These are phyloP conservation scores for Amesomyces nigricolor DNA, from an alignment of 2,329 filamentous ascomycete genomes.

Conservation along the genomic window DNA sequence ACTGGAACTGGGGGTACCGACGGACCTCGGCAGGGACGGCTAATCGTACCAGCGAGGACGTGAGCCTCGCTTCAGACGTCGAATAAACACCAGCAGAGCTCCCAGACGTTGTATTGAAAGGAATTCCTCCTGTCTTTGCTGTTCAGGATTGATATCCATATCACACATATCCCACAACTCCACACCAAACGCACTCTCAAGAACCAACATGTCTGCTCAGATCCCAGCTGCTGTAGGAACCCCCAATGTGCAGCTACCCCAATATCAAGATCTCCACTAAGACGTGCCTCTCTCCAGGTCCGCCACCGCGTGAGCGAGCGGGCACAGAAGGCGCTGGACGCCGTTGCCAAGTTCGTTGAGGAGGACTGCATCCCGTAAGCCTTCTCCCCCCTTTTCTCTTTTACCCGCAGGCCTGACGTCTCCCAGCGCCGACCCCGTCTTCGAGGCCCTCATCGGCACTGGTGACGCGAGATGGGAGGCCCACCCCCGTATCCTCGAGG, in stretches of 20 bases:
- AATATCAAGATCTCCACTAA: background rate
- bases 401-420: constrained; percentile 3
- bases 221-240: constrained; percentile 43
- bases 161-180: background rate
- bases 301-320: constrained; percentile 67
- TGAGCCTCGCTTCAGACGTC: constrained; percentile 5
- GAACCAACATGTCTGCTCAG: constrained; percentile 37
- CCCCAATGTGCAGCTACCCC: background rate
- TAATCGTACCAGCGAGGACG: constrained; percentile 9
- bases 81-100: constrained; percentile 8
- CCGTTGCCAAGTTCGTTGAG: constrained; percentile 93
- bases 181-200: background rate
- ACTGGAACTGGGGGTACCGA: constrained; percentile 8
- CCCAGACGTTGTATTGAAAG: background rate
- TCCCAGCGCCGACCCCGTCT: constrained; percentile 67
- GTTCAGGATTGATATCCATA: background rate
- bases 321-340: constrained; percentile 76
- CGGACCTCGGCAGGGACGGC: constrained; percentile 15
- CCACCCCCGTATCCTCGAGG: constrained; percentile 77
- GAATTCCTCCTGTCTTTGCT: background rate
- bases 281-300: constrained; percentile 22
- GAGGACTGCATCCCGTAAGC: constrained; percentile 81
- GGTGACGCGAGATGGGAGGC: constrained; percentile 72
- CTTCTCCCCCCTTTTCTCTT: background rate
- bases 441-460: constrained; percentile 71